Conservation (phyloP, 2,329 filamentous ascomycete species). For the Herpotrichia juniperi region DNA sequence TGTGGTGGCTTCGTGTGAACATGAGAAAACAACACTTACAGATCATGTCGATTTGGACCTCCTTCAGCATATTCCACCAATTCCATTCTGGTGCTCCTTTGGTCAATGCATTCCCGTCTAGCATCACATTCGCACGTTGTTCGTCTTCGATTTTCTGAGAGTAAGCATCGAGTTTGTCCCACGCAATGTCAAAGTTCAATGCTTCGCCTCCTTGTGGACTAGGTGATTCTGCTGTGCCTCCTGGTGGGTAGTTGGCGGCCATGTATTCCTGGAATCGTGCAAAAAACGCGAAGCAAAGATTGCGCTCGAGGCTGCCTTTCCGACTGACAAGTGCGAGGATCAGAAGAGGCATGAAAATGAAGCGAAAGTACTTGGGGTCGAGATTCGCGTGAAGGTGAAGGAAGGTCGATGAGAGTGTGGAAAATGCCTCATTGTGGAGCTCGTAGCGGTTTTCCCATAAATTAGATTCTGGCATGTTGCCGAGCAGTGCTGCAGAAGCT, state of each 20-base stretch:
- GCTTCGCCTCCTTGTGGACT: constrained; percentile 16
- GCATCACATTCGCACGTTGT: not conserved
- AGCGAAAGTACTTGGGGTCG: constrained; percentile 15
- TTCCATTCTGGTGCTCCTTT: constrained; percentile 29
- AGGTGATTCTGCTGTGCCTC: not conserved
- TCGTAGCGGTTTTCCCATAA: constrained; percentile 25
- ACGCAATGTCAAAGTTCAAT: constrained; percentile 24
- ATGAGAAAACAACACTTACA: constrained; percentile 19
- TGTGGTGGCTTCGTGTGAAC: not conserved
- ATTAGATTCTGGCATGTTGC: constrained; percentile 11
- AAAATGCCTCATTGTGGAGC: constrained; percentile 26
- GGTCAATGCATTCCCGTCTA: constrained; percentile 5
- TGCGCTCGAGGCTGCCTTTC: constrained; percentile 20
- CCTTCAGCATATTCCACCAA: constrained; percentile 30
- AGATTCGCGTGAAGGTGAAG: constrained; percentile 10
- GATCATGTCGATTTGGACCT: constrained; percentile 15
- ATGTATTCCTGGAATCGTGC: constrained; percentile 18
- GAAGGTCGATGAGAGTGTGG: constrained; percentile 12
- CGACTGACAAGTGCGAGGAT: constrained; percentile 24
- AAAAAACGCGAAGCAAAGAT: constrained; percentile 16
- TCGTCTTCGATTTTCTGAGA: constrained; percentile 12
- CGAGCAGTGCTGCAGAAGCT: constrained; percentile 12
- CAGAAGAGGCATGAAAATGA: constrained; percentile 22
- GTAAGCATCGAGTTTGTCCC: constrained; percentile 27
- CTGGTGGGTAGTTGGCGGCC: constrained; percentile 3